Evolutionary conservation across 1,284 basidiomycete genomes (phyloP), one percentile per base, ranked within the genome.

Genomic region (Ganoderma sinense): DNA sequence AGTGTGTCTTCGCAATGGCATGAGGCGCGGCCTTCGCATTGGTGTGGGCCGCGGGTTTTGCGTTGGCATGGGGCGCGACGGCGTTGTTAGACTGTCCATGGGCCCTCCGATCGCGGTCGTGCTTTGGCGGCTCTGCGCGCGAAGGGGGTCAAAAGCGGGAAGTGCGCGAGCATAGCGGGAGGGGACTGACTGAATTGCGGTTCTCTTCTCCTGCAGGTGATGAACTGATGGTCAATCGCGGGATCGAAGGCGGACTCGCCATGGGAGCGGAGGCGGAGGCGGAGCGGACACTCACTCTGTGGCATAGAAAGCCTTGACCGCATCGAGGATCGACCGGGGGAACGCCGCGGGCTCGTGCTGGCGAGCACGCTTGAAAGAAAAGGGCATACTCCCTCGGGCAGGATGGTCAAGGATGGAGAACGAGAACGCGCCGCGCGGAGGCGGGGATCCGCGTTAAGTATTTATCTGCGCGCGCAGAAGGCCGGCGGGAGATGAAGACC

Each of bases 331-430:
- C 31, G 73, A 72, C 59, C 73, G 69, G 61, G 70, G 71, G 64
- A 74, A 74, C 62, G 70, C 73, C 23, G 71, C 64, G 62, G 72
- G 72, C 65, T 74, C 73, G 51, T 72, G 67, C 61, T 74, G 71
- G 67, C 71, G 73, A 62, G 73, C 69, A 60, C 73, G 73, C 65
- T 74, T 74, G 73, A 74, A 72, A 65, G 71, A 62, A 69, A 74
- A 72, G 71, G 73, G 73, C 73, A 74, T 74, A 53, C 69, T 74
- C 70, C 69, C 67, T 65, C 66, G 45, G 58, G 53, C 59, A 40
- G 67, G 64, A 39, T 67, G 63, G 55, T 64, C 65, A 67, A 65
- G 67, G 66, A 61, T 16, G 29, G 64, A 65, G 64, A 66, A 62
- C 62, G 67, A 69, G 65, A 66, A 68, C 67, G 73, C 69, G 70